These are phyloP conservation scores for Epithele typhae DNA, from an alignment of 768 basidiomycete genomes.

Conservation along the genomic window DNA sequence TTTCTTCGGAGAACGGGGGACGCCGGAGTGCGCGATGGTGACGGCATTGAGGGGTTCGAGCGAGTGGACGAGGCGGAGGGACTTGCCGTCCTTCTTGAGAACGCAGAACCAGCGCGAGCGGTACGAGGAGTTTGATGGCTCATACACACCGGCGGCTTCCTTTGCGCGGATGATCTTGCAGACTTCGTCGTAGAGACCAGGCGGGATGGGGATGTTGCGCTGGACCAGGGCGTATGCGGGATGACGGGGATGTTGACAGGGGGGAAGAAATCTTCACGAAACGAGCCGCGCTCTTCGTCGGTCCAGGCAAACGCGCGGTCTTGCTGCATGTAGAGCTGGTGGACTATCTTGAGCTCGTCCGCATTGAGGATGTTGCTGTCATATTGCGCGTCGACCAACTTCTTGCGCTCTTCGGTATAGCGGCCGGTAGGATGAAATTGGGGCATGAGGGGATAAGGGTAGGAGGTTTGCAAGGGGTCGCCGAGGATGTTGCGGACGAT, in stretches of 20 bases:
- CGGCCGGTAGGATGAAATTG: neutral
- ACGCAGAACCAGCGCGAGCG: constrained; percentile 21
- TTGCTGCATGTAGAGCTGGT: constrained; percentile 22
- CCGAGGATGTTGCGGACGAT: constrained; percentile 25
- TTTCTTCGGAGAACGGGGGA: constrained; percentile 18
- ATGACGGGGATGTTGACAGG: constrained; percentile 30
- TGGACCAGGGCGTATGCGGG: constrained; percentile 20
- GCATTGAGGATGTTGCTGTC: neutral
- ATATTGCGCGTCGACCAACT: too few species aligned
- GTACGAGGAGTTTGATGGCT: constrained; percentile 21
- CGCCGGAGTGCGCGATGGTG: constrained; percentile 12
- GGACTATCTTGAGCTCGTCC: neutral
- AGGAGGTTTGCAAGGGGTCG: constrained; percentile 25
- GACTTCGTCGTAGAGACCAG: constrained; percentile 25
- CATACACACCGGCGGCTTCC: constrained; percentile 31
- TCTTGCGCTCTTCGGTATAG: neutral
- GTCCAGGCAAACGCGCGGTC: constrained; percentile 34
- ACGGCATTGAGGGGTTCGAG: constrained; percentile 20
- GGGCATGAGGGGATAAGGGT: constrained; percentile 14
- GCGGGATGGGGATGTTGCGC: constrained; percentile 25
- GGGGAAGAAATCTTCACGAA: constrained; percentile 25
- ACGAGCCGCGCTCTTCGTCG: constrained; percentile 30
- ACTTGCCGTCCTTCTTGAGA: constrained; percentile 16
- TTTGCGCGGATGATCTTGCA: constrained; percentile 29
- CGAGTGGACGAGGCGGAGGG: constrained; percentile 19